These are phyloP conservation scores for Erodium maritimum DNA, from an alignment of 345 rosid genomes.

Conservation along the genomic window DNA sequence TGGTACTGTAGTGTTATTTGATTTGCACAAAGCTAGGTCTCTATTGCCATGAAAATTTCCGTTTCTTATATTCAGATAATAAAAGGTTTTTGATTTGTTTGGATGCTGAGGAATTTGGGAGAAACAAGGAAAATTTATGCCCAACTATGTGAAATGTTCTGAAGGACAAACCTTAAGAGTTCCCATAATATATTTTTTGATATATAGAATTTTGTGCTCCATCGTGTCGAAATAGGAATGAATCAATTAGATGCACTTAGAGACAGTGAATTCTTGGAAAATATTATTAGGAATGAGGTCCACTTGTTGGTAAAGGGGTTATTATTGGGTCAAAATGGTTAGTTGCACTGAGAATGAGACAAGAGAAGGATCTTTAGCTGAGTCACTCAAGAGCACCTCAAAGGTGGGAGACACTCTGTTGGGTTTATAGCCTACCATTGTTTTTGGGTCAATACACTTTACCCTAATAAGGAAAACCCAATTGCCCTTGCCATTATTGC, in stretches of 20 bases:
- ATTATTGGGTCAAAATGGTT: neutral
- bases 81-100: neutral
- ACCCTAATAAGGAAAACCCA: neutral
- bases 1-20: neutral
- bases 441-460: neutral
- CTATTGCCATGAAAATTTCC: no score
- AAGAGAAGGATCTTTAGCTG: neutral
- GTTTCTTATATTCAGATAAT: no score
- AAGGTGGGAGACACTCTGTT: neutral
- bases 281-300: neutral
- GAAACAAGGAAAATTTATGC: neutral
- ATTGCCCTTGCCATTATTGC: neutral
- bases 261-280: neutral
- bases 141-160: neutral
- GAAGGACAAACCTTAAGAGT: neutral
- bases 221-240: neutral
- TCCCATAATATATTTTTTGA: neutral
- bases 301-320: neutral
- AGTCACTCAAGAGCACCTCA: neutral
- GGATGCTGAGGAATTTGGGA: neutral
- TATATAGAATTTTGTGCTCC: neutral
- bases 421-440: neutral
- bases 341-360: neutral
- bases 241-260: neutral
- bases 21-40: neutral